Evolutionary conservation across 2,329 filamentous ascomycete genomes (phyloP), one percentile per base, ranked within the genome.

Genomic region (Trichophyton rubrum): DNA sequence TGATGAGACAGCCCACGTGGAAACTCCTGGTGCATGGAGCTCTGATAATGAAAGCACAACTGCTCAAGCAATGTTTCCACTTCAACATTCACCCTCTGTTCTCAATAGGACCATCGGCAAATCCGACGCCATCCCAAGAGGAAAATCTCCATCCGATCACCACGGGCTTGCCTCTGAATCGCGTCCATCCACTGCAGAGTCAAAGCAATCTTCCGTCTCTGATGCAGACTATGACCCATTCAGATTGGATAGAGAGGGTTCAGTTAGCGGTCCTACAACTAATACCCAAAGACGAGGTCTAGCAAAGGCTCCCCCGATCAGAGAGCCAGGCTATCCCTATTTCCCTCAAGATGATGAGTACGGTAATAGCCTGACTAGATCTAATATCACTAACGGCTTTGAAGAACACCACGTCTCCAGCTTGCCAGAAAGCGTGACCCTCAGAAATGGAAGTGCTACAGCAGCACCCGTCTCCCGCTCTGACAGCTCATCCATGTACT

Each of bases 151-250:
- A 27, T 27, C 24, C 5, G 47, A 22, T 27, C 40, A 60, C 15
- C 24, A n/a, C 43, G 45, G 53, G 3, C 11, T 49, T 22, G 41
- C 7, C 7, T 69, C 72, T 11, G 66, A 66, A 38, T 73, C 74
- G 6, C 72, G 73, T 8, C 73, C 73, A 5, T 73, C 72, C 1
- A 75, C 74, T 2, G 71, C 74, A 1, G 66, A 70, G 45, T 55
- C 51, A 9, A 55, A 35, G 27, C 51, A 55, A 35, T 74, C 73
- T 0, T 69, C 62, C 3, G 69, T 66, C 41, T 75, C 74, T 1
- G 74, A 74, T 13, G 67, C 70, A 1, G 73, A 77, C 56, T 73
- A 73, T 58, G 72, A 77, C 60, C 74, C 74, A 3, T 77, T 77
- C 67, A 68, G 71, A 9, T 73, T 76, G 49, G 74, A 76, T 58